Evolutionary conservation across 768 basidiomycete genomes (phyloP), one percentile per base, ranked within the genome.

Genomic region (Pleurotus citrinopileatus): DNA sequence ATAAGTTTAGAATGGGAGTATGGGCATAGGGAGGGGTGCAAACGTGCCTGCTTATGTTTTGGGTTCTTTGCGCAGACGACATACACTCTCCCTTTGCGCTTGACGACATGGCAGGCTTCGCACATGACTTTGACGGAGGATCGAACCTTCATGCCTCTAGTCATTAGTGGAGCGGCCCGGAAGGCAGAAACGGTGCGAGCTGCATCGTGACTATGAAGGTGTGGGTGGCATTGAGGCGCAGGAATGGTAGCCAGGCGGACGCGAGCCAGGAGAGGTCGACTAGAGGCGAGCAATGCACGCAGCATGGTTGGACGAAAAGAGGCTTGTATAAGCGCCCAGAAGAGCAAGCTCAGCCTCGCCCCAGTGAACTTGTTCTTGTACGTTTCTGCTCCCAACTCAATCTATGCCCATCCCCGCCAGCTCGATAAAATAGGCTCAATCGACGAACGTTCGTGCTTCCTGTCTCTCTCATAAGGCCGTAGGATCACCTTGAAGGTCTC

Each of bases 61-160:
- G 95, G 91, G 62, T 98, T 93, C 67, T 91, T 92, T 15, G 84
- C 84, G 70, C 96, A 98, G 22, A 97, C 82, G 40, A 98, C 85
- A 71, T 95, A 97, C 29, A 98, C 82, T 62, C 88, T 84, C 42
- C 94, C 94, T 68, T 97, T 94, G 63, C 95, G 76, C 70, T 79
- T 81, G 29, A 98, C 96, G 44, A 96, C 74, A 59, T 77, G 84
- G 73, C 96, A 99, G 10, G 94, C 92, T 57, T 94, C 93, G 70
- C 96, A 99, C 84, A 96, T 90, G 51, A 83, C 73, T 75, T 95
- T 97, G 61, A 98, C 91, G 3, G 92, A 92, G 20, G 91, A 89
- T 58, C 96, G 84, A 55, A 98, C 94, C 77, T 99, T 99, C 91
- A 97, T 95, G 43, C 94, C 93, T 61, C 89, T 73, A n/a, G 77